phyloP scores from a whole-genome alignment of 176 grass and related monocot genomes.

The Pontederia paniculata region DNA sequence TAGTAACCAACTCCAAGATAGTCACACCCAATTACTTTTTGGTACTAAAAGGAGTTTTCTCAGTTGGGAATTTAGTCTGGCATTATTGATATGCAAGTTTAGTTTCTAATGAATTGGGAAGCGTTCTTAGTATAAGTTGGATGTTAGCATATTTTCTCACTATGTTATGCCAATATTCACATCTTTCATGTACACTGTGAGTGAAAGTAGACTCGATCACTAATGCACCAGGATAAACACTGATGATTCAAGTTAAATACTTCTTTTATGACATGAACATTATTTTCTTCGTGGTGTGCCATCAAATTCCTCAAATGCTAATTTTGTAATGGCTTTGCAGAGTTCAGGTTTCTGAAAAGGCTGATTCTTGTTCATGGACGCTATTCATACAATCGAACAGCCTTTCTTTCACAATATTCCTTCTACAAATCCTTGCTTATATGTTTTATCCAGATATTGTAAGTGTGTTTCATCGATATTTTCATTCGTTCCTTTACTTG shows the following conservation, averaged over 20 bases:
- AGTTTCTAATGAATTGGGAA: too few relatives aligned
- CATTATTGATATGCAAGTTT: too few relatives aligned
- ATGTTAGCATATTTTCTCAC: too few relatives aligned
- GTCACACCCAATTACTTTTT: too few relatives aligned
- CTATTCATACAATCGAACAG: slow-evolving; percentile 84
- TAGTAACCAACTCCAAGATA: too few relatives aligned
- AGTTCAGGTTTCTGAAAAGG: slow-evolving; percentile 84
- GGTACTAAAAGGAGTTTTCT: too few relatives aligned
- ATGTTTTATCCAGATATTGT: slow-evolving; percentile 95
- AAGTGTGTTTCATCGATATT: slow-evolving; percentile 19
- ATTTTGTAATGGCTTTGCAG: slow-evolving; percentile 28
- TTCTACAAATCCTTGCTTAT: slow-evolving; percentile 90
- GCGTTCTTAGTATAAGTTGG: too few relatives aligned
- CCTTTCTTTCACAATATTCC: slow-evolving; percentile 92
- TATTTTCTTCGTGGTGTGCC: not conserved
- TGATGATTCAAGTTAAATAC: not conserved
- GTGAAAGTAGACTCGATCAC: too few relatives aligned
- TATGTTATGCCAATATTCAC: too few relatives aligned
- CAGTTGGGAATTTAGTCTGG: too few relatives aligned
- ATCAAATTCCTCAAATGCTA: slow-evolving; percentile 13
- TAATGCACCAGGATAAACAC: too few relatives aligned
- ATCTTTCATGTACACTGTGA: too few relatives aligned
- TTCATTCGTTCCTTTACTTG: slow-evolving; percentile 10
- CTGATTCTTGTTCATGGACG: slow-evolving; percentile 92
- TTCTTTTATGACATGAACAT: not conserved